A percentile compares a stretch with the other conserved stretches of the same genome.
These are phyloP conservation scores for Juncus inflexus DNA, from an alignment of 176 grass and related monocot genomes.

Conservation along the genomic window DNA sequence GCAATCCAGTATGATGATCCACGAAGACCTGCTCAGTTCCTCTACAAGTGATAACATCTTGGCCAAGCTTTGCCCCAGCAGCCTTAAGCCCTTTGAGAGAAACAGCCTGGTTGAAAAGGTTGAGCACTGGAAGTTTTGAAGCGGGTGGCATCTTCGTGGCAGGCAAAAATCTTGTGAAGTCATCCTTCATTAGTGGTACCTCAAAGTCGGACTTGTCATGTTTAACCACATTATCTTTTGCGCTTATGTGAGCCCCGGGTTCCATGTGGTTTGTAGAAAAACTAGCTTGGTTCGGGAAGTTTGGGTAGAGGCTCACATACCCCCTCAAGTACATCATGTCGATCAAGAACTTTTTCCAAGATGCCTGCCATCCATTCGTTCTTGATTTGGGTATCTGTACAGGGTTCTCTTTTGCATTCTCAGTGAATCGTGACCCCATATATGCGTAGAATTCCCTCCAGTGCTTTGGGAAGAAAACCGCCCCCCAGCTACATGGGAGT, in stretches of 20 bases:
- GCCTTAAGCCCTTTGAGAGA: constrained; percentile 83
- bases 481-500: constrained; percentile 98
- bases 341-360: constrained; percentile 98
- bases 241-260: constrained; percentile 90
- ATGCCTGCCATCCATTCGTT: constrained; percentile 96
- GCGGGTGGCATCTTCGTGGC: constrained; percentile 77
- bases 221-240: constrained; percentile 69
- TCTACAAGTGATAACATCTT: constrained; percentile 58
- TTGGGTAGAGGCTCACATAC: constrained; percentile 79
- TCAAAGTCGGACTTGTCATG: constrained; percentile 70
- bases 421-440: constrained; percentile 75
- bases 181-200: constrained; percentile 70
- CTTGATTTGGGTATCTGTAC: constrained; percentile 86
- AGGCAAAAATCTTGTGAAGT: constrained; percentile 70
- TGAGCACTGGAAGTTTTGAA: constrained; percentile 71
- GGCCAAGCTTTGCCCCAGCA: constrained; percentile 79
- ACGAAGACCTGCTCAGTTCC: constrained; percentile 43
- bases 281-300: constrained; percentile 86
- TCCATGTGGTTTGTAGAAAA: constrained; percentile 99
- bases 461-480: constrained; percentile 97
- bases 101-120: constrained; percentile 92
- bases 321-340: constrained; percentile 99
- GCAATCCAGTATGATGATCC: constrained; percentile 67
- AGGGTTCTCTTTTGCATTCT: constrained; percentile 81
- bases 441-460: constrained; percentile 99